A percentile compares a stretch with the other conserved stretches of the same genome.
phyloP scores from a whole-genome alignment of 306 rosid genomes.

The Elaeagnus macrophylla region DNA sequence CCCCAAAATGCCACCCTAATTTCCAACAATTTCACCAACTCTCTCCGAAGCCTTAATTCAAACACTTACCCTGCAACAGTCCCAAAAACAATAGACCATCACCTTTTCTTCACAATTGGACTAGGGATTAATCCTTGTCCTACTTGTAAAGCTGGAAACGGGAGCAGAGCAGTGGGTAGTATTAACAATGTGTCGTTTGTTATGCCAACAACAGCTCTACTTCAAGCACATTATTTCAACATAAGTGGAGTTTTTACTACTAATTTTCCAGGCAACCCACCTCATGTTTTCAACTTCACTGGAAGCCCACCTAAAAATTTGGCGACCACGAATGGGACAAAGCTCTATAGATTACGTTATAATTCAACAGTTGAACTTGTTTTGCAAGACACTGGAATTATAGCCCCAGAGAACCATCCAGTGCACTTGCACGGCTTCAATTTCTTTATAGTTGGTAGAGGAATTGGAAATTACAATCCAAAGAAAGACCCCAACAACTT shows the following conservation, averaged over 20 bases:
- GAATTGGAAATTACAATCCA: constrained; percentile 21
- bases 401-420: constrained; percentile 36
- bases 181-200: constrained; percentile 43
- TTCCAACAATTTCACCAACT: constrained; percentile 23
- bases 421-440: constrained; percentile 44
- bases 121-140: constrained; percentile 39
- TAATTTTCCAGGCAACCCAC: constrained; percentile 38
- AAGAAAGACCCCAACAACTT: not conserved
- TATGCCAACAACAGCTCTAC: constrained; percentile 37
- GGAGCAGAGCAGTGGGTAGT: constrained; percentile 41
- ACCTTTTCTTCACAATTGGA: constrained; percentile 34
- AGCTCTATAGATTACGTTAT: constrained; percentile 19
- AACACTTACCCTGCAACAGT: constrained; percentile 34
- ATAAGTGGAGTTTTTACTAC: constrained; percentile 34
- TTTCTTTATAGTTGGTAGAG: constrained; percentile 31
- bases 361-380: constrained; percentile 26
- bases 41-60: constrained; percentile 38
- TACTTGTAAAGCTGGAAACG: constrained; percentile 36
- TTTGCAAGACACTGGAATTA: constrained; percentile 33
- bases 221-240: constrained; percentile 46
- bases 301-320: constrained; percentile 20
- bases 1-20: constrained; percentile 34
- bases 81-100: constrained; percentile 33
- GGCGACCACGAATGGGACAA: constrained; percentile 24
- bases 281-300: constrained; percentile 25